A percentile compares a stretch with the other conserved stretches of the same genome.
These are phyloP conservation scores for Penicillium goetzii DNA, from an alignment of 495 filamentous ascomycete species.

Conservation along the genomic window DNA sequence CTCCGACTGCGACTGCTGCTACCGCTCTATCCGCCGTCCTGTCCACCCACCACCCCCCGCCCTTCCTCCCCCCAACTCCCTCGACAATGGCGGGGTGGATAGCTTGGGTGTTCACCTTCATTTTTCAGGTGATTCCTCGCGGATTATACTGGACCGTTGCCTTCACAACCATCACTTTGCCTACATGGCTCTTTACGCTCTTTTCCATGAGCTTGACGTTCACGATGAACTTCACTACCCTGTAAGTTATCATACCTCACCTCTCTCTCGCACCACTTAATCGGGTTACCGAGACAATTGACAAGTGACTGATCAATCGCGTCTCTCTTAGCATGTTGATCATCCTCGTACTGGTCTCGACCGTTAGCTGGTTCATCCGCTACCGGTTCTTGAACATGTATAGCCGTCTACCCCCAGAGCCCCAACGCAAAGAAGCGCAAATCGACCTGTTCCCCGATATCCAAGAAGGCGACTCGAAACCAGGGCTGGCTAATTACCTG, in stretches of 20 bases:
- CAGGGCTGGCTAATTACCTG: conserved; percentile 89
- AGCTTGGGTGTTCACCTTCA: conserved; percentile 45
- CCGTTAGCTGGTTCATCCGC: conserved; percentile 86
- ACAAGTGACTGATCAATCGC: conserved; percentile 10
- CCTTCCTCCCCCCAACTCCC: conserved; percentile 36
- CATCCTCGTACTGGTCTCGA: conserved; percentile 72
- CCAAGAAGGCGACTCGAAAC: conserved; percentile 86
- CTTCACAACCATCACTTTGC: conserved; percentile 84
- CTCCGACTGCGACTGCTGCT: not conserved
- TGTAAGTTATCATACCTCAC: conserved; percentile 56
- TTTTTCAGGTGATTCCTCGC: conserved; percentile 63
- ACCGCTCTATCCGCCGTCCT: conserved; percentile 29
- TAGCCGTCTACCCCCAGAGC: conserved; percentile 86
- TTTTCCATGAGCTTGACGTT: conserved; percentile 96
- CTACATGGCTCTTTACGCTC: conserved; percentile 86
- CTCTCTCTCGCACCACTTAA: not conserved
- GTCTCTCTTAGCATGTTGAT: conserved; percentile 69
- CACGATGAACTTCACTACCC: conserved; percentile 96
- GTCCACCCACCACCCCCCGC: conserved; percentile 32
- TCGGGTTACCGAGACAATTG: not conserved
- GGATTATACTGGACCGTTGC: conserved; percentile 82
- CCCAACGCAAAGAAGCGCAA: conserved; percentile 92
- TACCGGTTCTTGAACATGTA: conserved; percentile 97
- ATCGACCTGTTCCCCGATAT: conserved; percentile 93
- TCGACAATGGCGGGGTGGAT: conserved; percentile 53